Percentiles rank a stretch among this genome's conserved stretches.
phyloP scores from a whole-genome alignment of 2,329 filamentous ascomycete species.

The Nannizziopsis barbatae region DNA sequence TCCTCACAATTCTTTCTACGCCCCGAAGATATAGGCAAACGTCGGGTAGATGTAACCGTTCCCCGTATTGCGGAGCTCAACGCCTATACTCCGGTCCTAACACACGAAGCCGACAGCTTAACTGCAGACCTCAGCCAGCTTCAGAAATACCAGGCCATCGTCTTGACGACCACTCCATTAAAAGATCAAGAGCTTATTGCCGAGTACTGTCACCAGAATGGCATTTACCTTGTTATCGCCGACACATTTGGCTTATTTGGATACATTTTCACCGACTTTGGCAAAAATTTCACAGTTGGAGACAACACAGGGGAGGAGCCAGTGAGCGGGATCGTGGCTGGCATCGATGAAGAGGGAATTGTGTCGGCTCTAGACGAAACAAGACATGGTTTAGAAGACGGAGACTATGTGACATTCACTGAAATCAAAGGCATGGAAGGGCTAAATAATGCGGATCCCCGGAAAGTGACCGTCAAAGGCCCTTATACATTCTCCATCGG shows the following conservation, averaged over 20 bases:
- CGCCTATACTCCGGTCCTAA: constrained; percentile 80
- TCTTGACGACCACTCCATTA: constrained; percentile 74
- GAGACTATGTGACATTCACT: constrained; percentile 89
- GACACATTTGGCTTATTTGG: constrained; percentile 93
- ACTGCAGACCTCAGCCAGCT: constrained; percentile 67
- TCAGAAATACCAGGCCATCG: constrained; percentile 84
- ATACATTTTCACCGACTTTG: constrained; percentile 94
- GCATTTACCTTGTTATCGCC: constrained; percentile 76
- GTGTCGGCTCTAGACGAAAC: constrained; percentile 93
- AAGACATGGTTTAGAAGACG: constrained; percentile 87
- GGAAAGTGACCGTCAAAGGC: constrained; percentile 86
- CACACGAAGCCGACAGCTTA: constrained; percentile 56
- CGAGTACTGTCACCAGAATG: constrained; percentile 88
- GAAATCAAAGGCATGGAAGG: constrained; percentile 87
- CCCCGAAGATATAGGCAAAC: constrained; percentile 78
- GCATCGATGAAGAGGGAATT: constrained; percentile 76
- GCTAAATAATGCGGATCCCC: constrained; percentile 70
- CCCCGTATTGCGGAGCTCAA: constrained; percentile 90
- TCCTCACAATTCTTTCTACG: constrained; percentile 97
- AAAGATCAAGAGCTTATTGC: constrained; percentile 71
- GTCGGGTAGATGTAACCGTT: constrained; percentile 73
- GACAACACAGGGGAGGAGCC: constrained; percentile 86
- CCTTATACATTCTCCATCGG: constrained; percentile 97
- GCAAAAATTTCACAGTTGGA: constrained; percentile 79
- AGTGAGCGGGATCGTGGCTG: constrained; percentile 76